A percentile compares a stretch with the other conserved stretches of the same genome.
phyloP scores from a whole-genome alignment of 2,329 filamentous ascomycete genomes.

The Aureobasidium melanogenum region DNA sequence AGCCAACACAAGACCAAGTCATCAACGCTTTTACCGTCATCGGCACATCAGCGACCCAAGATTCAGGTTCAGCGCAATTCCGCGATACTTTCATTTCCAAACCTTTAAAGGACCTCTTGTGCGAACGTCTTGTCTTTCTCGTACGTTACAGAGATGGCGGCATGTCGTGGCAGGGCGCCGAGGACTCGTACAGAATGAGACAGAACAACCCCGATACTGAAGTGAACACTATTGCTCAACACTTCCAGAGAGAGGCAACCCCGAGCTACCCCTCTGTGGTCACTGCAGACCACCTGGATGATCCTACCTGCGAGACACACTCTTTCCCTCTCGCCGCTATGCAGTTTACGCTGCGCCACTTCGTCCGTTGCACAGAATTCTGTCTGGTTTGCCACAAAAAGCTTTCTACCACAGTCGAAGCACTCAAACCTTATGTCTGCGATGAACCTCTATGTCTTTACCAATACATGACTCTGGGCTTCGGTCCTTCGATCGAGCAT shows the following conservation, averaged over 20 bases:
- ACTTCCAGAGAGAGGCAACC: constrained; percentile 28
- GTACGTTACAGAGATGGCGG: constrained; percentile 45
- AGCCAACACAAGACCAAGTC: constrained; percentile 53
- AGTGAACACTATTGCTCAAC: constrained; percentile 29
- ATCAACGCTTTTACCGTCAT: constrained; percentile 38
- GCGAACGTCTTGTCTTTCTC: constrained; percentile 53
- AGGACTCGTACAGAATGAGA: constrained; percentile 44
- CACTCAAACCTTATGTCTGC: constrained; percentile 70
- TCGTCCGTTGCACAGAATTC: constrained; percentile 75
- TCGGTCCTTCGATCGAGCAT: constrained; percentile 77
- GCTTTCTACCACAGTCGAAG: constrained; percentile 55
- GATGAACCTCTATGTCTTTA: constrained; percentile 66
- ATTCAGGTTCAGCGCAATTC: constrained; percentile 26
- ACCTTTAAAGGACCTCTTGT: constrained; percentile 60
- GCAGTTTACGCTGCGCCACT: constrained; percentile 69
- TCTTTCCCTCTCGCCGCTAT: constrained; percentile 54
- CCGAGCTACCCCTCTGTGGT: constrained; percentile 37
- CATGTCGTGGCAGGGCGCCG: constrained; percentile 61
- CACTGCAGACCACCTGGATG: constrained; percentile 37
- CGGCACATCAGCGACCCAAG: too few relatives aligned
- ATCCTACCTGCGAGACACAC: constrained; percentile 20
- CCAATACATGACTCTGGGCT: constrained; percentile 79
- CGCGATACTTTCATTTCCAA: constrained; percentile 60
- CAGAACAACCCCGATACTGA: constrained; percentile 28
- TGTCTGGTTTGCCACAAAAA: constrained; percentile 76